Evolutionary conservation across 371 early-diverging fungal species (phyloP), one percentile per base, ranked within the genome.

Genomic region (Mortierella sp.): DNA sequence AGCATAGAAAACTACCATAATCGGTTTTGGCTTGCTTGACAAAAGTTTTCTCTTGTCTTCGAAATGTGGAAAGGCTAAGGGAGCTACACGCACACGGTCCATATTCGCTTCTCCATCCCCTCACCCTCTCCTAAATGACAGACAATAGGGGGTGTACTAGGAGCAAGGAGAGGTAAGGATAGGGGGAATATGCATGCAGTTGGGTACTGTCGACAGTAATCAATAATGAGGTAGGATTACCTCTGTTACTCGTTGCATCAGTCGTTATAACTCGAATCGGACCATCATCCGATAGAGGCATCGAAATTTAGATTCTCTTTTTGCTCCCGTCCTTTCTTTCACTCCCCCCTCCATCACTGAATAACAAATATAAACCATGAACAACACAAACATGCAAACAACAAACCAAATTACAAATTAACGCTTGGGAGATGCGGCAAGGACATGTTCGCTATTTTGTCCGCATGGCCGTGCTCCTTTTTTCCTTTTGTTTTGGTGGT

Each of bases 361-460:
- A 31, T 22, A 61, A 61, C 61, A 61, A 61, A 61, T 22, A 61
- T 61, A 61, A 29, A 61, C 37, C 61, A 37, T 39, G 22, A 31
- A 31, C 34, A 58, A 26, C n/a, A 26, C 19, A n/a, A 22, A 50
- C 22, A 50, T 16, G 22, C 47, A 52, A 19, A 61, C 61, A 19
- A 61, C 61, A 58, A 58, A 37, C 61, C 61, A 58, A 61, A 61
- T 61, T 61, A 61, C 37, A 61, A 58, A 61, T 61, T 61, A 61
- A 22, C 61, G 61, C 61, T 4, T 58, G 6, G 37, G 48, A 26
- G 19, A 22, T 58, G 61, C 37, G 6, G 31, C 2, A 34, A 8
- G 31, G 61, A 34, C 34, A 58, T 58, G 16, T 55, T 29, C 14
- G 9, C 14, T 55, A 29, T 55, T 61, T 37, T 34, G 61, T 22